phyloP scores from a whole-genome alignment of 257 asterid species.

The Marsdenia floribunda region DNA sequence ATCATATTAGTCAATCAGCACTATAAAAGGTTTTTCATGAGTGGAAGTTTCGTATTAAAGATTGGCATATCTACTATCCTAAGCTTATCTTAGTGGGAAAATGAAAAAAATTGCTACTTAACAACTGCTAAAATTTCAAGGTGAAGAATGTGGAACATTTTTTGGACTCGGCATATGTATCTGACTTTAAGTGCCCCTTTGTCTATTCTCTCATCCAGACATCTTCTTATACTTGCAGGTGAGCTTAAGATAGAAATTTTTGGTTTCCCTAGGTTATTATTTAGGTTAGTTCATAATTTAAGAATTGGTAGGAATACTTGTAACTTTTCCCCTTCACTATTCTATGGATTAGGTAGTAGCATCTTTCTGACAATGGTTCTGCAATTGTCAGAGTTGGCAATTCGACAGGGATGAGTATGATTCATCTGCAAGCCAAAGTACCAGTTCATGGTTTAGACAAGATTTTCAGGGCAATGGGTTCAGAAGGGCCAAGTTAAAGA shows the following conservation, averaged over 20 bases:
- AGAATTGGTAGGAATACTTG: background rate
- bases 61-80: too few relatives aligned
- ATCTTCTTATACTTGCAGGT: background rate
- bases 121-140: background rate
- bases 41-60: too few relatives aligned
- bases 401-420: slow-evolving; percentile 38
- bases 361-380: background rate
- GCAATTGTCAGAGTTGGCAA: slow-evolving; percentile 44
- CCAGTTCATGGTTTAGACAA: slow-evolving; percentile 60
- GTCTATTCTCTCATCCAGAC: background rate
- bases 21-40: too few relatives aligned
- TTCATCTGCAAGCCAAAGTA: slow-evolving; percentile 35
- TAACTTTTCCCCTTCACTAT: background rate
- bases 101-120: background rate
- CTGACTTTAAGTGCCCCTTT: background rate
- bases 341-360: background rate
- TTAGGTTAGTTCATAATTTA: background rate
- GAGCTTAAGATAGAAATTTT: background rate
- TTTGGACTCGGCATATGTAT: background rate
- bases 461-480: slow-evolving; percentile 39
- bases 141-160: background rate
- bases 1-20: background rate
- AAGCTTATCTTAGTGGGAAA: background rate
- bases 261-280: background rate
- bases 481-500: slow-evolving; percentile 42